Evolutionary conservation across 2,329 filamentous ascomycete species (phyloP).

Genomic region (Corynespora cassiicola): DNA sequence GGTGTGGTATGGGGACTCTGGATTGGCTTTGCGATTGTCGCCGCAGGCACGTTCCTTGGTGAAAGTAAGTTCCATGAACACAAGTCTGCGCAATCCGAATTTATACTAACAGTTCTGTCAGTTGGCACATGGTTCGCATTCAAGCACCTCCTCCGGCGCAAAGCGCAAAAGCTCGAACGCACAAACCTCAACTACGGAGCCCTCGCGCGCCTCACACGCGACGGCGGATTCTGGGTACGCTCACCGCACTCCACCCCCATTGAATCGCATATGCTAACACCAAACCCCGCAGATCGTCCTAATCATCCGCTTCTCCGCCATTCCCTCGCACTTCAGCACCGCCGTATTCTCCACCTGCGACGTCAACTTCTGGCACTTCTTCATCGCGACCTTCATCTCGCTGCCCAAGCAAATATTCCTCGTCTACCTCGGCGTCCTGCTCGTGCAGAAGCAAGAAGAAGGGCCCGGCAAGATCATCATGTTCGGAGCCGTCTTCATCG

Average conservation of each 20-base stretch:
- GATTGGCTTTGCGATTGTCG: conserved; percentile 42
- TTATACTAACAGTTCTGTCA: conserved; percentile 3
- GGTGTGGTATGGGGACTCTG: conserved; percentile 43
- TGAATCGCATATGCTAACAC: not conserved
- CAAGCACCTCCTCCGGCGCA: conserved; percentile 36
- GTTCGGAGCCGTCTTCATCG: conserved; percentile 35
- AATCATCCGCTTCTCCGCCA: conserved; percentile 40
- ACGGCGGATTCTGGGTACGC: conserved; percentile 36
- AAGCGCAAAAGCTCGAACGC: conserved; percentile 39
- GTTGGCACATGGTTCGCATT: conserved; percentile 46
- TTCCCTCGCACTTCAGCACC: conserved; percentile 43
- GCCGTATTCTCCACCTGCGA: conserved; percentile 45
- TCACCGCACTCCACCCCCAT: not conserved
- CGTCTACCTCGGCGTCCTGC: conserved; percentile 41
- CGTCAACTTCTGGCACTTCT: conserved; percentile 44
- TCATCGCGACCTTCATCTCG: conserved; percentile 40
- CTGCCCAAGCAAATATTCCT: conserved; percentile 45
- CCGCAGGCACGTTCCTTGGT: conserved; percentile 42
- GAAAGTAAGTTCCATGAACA: conserved; percentile 38
- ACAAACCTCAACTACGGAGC: conserved; percentile 45
- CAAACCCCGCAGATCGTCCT: conserved; percentile 28
- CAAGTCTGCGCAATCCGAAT: not conserved
- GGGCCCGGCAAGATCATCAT: conserved; percentile 34
- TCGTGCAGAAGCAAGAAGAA: conserved; percentile 33
- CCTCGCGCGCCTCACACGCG: conserved; percentile 41